Base-by-base conservation (phyloP, 768 basidiomycete genomes). In the Xanthoconium purpureum region DNA sequence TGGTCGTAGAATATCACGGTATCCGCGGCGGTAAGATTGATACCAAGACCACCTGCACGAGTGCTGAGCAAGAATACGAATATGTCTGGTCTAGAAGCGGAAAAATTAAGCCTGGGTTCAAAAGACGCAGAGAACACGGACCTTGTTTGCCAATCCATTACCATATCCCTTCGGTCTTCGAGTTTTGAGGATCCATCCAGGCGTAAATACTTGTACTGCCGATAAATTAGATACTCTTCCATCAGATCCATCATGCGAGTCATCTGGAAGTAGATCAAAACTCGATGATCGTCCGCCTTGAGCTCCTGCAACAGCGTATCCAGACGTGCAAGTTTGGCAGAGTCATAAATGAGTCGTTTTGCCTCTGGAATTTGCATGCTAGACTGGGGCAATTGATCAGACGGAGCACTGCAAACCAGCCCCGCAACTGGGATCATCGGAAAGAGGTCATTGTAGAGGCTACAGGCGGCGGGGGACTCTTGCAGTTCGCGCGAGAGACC, bases 221-320 rank as follows among this genome's bases (percentile, higher is more conserved):
- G 87, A 75, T 90, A 97, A 55, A 97, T 92, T 57, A 99, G 79
- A 70, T 98, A 99, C 70, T 98, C 97, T 72, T 98, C 97, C 85
- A 98, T 95, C 48, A 98, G 78, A 70, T 98, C 95, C 88, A 99
- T 97, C 97, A 98, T 99, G 56, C 89, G 84, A 13, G 96, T 98
- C 97, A 99, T 99, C 73, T 99, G 97, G 86, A 98, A 98, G 75
- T 98, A 99, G 18, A 99, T 81, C 64, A 99, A 74, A 14, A 96
- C 93, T 45, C 94, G 87, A 73, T 99, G 97, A 58, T 95, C 95
- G 1, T 87, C 89, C 36, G 84, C 80, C 74, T 97, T 98, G 55
- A 99, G 84, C 65, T 96, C 91, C 58, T 91, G 89, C 9, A 99
- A 78, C n/a, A 99, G 76, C 20, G 79, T 66, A 71, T 99, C 97